Evolutionary conservation across 768 basidiomycete species (phyloP).

Genomic region (Pleurotus pulmonarius): DNA sequence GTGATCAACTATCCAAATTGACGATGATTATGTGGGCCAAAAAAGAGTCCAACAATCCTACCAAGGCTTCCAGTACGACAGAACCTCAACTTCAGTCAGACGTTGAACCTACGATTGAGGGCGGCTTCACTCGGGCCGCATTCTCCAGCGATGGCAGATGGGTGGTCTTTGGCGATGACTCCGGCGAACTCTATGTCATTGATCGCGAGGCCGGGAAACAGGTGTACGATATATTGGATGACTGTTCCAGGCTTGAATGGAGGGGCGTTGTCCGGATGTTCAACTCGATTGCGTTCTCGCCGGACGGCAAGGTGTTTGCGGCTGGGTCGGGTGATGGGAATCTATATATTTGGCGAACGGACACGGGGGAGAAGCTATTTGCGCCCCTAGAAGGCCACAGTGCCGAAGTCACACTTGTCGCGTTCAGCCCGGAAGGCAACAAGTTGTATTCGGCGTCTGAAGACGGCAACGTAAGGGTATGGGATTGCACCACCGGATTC

Average conservation of each 20-base stretch:
- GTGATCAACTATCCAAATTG: not conserved
- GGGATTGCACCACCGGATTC: not conserved
- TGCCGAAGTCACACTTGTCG: not conserved
- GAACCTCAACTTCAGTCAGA: not conserved
- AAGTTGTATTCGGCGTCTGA: not conserved
- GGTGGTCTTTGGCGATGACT: not conserved
- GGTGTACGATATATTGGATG: not conserved
- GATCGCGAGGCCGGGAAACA: not conserved
- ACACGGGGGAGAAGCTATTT: not conserved
- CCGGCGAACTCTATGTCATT: not conserved
- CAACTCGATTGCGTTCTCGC: conserved; percentile 5
- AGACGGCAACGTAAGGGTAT: not conserved
- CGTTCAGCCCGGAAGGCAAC: conserved; percentile 6
- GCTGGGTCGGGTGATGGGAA: not conserved
- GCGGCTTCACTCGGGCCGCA: not conserved
- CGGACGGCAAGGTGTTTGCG: conserved; percentile 3
- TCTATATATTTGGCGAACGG: not conserved
- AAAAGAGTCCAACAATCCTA: not conserved
- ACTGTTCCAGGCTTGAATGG: not conserved
- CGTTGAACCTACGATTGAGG: not conserved
- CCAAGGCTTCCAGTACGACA: not conserved
- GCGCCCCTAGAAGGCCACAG: conserved; percentile 2
- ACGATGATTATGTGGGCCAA: not conserved
- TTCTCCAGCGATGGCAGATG: conserved; percentile 1
- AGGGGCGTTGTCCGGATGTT: not conserved